Conservation (phyloP, 179 eudicot genomes). For the Sideroxylon spinosum region DNA sequence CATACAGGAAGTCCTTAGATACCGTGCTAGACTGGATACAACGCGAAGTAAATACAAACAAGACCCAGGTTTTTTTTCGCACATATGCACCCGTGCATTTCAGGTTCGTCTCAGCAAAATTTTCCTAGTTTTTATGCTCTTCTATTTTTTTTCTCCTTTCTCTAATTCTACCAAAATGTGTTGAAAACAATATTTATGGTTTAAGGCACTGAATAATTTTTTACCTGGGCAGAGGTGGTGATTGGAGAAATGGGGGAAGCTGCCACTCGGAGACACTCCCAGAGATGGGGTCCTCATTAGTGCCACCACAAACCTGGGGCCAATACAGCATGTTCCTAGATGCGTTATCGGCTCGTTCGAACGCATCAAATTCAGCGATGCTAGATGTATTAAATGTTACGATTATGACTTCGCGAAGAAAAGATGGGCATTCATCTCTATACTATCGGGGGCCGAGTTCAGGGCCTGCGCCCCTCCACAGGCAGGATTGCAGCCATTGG, state of each 20-base stretch:
- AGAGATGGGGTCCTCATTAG: constrained; percentile 42
- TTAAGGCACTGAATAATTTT: not conserved
- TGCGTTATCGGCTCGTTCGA: constrained; percentile 29
- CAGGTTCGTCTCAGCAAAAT: constrained; percentile 43
- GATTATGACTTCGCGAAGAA: constrained; percentile 54
- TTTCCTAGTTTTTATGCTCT: not conserved
- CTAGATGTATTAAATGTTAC: constrained; percentile 53
- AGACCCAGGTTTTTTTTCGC: constrained; percentile 71
- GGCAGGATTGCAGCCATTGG: constrained; percentile 96
- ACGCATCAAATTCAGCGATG: constrained; percentile 16
- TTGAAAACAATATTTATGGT: too few species aligned
- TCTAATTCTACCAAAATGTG: not conserved
- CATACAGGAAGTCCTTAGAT: constrained; percentile 53
- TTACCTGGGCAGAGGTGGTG: constrained; percentile 58
- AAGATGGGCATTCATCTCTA: constrained; percentile 81
- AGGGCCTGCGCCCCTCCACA: constrained; percentile 49
- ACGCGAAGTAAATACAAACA: constrained; percentile 52
- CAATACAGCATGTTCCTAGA: constrained; percentile 38
- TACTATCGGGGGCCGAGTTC: constrained; percentile 54
- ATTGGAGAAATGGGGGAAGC: constrained; percentile 74
- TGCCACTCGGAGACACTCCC: constrained; percentile 84
- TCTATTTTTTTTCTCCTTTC: not conserved
- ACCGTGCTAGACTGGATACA: constrained; percentile 64
- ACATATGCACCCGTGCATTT: constrained; percentile 87
- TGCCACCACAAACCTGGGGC: constrained; percentile 51